A percentile compares a stretch with the other conserved stretches of the same genome.
Evolutionary conservation across 805 yeast species (phyloP).

Genomic region (Tetrapisispora fleetii): DNA sequence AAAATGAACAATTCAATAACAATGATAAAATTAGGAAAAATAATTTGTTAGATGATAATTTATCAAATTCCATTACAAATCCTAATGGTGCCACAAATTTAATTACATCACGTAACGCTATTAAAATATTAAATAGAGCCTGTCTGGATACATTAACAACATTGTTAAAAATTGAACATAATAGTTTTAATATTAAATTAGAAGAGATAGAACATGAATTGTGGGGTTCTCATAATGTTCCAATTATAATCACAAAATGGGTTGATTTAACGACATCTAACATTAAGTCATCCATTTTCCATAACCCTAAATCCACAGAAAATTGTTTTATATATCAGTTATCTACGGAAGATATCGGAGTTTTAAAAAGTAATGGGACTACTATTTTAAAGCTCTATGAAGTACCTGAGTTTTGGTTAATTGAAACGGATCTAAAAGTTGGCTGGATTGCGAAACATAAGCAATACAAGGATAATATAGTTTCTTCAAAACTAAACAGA

Average conservation of each 20-base stretch:
- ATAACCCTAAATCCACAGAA: constrained; percentile 28
- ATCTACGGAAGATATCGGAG: constrained; percentile 84
- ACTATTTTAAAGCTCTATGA: constrained; percentile 66
- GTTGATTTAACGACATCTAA: constrained; percentile 78
- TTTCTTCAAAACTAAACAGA: neutral
- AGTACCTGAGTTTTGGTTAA: constrained; percentile 56
- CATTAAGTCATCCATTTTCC: neutral
- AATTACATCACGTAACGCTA: constrained; percentile 29
- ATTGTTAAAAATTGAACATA: constrained; percentile 31
- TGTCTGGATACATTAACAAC: constrained; percentile 37
- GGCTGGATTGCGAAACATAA: constrained; percentile 50
- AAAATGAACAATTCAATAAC: neutral
- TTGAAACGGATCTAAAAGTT: constrained; percentile 37
- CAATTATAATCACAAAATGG: constrained; percentile 71
- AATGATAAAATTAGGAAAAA: neutral
- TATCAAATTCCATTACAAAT: too few species aligned
- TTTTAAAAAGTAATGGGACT: constrained; percentile 74
- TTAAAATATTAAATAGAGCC: constrained; percentile 34
- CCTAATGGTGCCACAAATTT: constrained; percentile 27
- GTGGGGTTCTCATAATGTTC: neutral
- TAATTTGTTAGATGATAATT: neutral
- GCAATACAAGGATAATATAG: constrained; percentile 34
- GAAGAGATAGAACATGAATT: neutral
- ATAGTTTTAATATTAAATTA: neutral
- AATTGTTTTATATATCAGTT: constrained; percentile 93